Base-by-base conservation (phyloP, 2,329 filamentous ascomycete species). In the Colletotrichum sp. region DNA sequence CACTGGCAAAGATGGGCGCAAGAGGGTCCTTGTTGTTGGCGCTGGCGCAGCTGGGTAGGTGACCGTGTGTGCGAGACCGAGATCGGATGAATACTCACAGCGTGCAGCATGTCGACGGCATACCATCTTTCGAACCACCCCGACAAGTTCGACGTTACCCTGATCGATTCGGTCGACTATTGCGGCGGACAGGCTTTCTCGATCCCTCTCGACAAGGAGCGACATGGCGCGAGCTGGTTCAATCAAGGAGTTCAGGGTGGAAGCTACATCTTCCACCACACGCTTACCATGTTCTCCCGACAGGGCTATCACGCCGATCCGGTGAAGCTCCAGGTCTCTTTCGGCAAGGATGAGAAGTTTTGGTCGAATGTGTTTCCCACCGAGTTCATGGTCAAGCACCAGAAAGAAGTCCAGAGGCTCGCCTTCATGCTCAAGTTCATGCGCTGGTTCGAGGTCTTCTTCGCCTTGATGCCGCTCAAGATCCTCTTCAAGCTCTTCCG, bases 241-340 rank as follows among this genome's bases (percentile, higher is more conserved):
- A 93, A 93, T 78, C 90, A 93, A 78, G 91, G 91, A 67, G 91
- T 93, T 3, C 90, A 93, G 79, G 91, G 91, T 55, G 90, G 91
- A 34, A 82, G 75, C 12, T 81, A 91, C 82, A 92, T 92, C 78
- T 92, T 92, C 82, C 90, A 92, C 80, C 91, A 92, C 79, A 92
- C 91, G 7, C 88, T 92, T 85, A 90, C 90, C 72, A 91, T 92
- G 87, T 92, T 92, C 78, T 85, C 87, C 10, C 85, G 87, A 48
- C 89, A 92, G 78, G 89, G 90, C 3, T 87, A 88, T 78, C 85
- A 77, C 48, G 81, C 80, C 6, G 88, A 79, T 86, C 90, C 48
- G 84, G 88, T 92, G 57, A 88, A 90, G 76, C 85, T 92, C n/a
- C 90, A 92, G 78, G 87, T 93, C 4, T 89, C 90, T 0, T 92